Base-by-base conservation (phyloP, 805 yeast genomes). In the Wickerhamiella slavikovae region DNA sequence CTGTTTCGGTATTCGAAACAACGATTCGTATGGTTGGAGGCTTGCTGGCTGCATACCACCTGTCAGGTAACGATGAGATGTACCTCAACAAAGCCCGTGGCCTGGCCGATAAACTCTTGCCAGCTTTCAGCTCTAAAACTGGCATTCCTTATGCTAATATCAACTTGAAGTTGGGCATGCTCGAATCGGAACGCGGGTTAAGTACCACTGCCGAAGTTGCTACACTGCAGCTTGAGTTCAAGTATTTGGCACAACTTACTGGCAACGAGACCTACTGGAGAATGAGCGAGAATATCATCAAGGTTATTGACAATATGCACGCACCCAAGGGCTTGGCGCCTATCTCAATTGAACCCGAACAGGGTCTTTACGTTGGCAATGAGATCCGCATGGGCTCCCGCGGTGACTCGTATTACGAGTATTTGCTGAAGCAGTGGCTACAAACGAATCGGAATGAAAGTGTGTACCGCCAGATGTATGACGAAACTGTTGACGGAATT, bases 341-440 rank as follows among this genome's bases (percentile, higher is more conserved):
- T 3, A 78, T 80, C 26, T 76, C 58, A 44, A 69, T 83, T 22
- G 57, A 66, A 22, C 89, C 93, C 6, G 72, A 68, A 24, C 63
- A 73, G 0, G 94, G 89, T 4, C 55, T 58, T 36, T 80, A 66
- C 48, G 65, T 58, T 35, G 80, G 80, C 1, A 42, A 47, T 2
- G 51, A 64, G 30, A 78, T 85, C 36, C 64, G 94, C 38, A 55
- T 83, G 32, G 95, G 95, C 0, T 75, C 92, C 1, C 62, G 94
- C 40, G 95, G 93, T 28, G 95, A 82, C 51, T 60, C 67, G 1
- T 55, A 57, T 25, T 64, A 62, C 38, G 68, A 61, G 38, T 64
- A 61, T 39, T 40, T 64, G 32, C 52, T 64, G 29, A 67, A 67
- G 43, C 55, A 60, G 41, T 58, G 47, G 34, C 59, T 60, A 31